Evolutionary conservation across 164 flowering plant genomes (phyloP).

Genomic region (Cinnamomum chago): DNA sequence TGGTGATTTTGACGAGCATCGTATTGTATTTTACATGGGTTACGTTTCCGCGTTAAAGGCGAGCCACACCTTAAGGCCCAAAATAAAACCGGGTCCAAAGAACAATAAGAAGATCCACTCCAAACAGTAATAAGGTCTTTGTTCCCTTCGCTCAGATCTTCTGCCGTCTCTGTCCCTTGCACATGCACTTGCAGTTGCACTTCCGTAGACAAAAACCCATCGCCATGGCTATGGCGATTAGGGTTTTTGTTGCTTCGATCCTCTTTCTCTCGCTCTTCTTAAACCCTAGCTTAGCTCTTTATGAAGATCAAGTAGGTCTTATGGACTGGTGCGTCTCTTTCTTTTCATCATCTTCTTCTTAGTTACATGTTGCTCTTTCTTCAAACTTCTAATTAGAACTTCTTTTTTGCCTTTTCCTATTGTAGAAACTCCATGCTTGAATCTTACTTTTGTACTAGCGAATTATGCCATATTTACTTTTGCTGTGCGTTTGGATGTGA

Average conservation of each 20-base stretch:
- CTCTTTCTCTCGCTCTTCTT: conserved; percentile 28
- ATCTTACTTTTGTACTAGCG: not conserved
- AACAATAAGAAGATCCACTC: no score
- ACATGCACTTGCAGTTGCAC: no score
- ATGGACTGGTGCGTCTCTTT: conserved; percentile 63
- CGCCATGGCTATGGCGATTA: conserved; percentile 36
- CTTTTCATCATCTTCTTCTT: conserved; percentile 2
- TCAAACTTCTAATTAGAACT: not conserved
- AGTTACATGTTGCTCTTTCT: not conserved
- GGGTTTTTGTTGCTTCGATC: conserved; percentile 26
- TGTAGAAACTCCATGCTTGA: not conserved
- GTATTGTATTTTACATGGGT: no score
- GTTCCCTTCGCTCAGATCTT: no score
- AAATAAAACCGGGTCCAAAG: no score
- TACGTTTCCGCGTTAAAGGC: no score
- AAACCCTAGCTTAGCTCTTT: conserved; percentile 39
- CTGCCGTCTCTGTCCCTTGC: no score
- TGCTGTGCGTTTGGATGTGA: no score
- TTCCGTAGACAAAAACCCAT: no score
- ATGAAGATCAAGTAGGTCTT: conserved; percentile 92
- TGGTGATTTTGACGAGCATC: no score
- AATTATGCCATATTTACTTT: not conserved
- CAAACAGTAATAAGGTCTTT: no score
- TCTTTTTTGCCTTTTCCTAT: not conserved
- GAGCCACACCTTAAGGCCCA: no score